Percentiles rank a stretch among this genome's conserved stretches.
These are phyloP conservation scores for Talaromyces sp. DNA, from an alignment of 2,329 filamentous ascomycete species.

Conservation along the genomic window DNA sequence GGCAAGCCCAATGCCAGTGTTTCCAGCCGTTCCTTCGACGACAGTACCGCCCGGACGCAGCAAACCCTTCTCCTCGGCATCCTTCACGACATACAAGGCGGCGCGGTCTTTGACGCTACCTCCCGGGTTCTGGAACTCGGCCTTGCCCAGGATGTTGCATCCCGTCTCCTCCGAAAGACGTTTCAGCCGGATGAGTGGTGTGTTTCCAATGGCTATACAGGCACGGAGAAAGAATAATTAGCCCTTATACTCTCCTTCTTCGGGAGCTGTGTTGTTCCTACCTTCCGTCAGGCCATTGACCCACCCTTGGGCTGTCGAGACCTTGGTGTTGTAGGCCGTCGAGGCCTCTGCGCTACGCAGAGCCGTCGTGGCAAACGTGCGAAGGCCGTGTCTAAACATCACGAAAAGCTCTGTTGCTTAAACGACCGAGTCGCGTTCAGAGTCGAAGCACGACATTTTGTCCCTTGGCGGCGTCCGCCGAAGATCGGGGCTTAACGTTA, in stretches of 20 bases:
- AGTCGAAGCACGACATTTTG: slow-evolving; percentile 1
- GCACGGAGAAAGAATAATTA: background rate
- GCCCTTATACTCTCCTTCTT: background rate
- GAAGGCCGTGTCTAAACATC: slow-evolving; percentile 67
- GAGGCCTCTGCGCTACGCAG: slow-evolving; percentile 48
- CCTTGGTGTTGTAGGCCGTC: slow-evolving; percentile 60
- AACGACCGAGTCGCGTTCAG: background rate
- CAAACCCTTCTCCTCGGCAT: slow-evolving; percentile 84
- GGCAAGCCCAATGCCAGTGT: slow-evolving; percentile 95
- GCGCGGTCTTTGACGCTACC: slow-evolving; percentile 95
- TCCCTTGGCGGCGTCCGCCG: slow-evolving; percentile 16
- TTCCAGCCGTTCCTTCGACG: slow-evolving; percentile 93
- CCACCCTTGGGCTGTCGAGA: slow-evolving; percentile 75
- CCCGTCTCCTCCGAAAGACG: slow-evolving; percentile 83
- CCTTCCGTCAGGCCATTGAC: slow-evolving; percentile 76
- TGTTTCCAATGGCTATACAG: slow-evolving; percentile 84
- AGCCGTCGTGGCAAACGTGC: slow-evolving; percentile 62
- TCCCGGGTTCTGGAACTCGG: slow-evolving; percentile 98
- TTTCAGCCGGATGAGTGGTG: slow-evolving; percentile 86
- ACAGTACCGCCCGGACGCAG: slow-evolving; percentile 85
- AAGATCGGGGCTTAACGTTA: slow-evolving; percentile 16
- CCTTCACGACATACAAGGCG: slow-evolving; percentile 85
- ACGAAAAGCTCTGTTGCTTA: slow-evolving; percentile 14
- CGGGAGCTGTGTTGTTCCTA: slow-evolving; percentile 35
- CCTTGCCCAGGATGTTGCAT: slow-evolving; percentile 91